Base-by-base conservation (phyloP, 2,329 filamentous ascomycete genomes). In the Fusarium miscanthi region DNA sequence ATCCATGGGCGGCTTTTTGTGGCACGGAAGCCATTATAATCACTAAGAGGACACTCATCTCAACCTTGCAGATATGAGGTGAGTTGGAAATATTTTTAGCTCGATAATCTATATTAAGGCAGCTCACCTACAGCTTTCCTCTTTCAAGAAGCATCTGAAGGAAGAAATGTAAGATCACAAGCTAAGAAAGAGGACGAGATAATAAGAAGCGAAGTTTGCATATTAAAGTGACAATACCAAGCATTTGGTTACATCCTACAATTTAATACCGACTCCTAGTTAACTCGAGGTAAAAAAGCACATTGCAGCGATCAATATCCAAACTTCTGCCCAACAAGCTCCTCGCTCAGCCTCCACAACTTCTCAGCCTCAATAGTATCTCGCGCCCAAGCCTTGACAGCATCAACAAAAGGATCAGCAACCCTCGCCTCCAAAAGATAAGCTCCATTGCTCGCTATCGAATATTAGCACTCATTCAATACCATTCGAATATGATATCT, bases 271-370 rank as follows among this genome's bases (percentile, higher is more conserved):
- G 8, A 31, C 9, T 17, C 23, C 45, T 31, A 2, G 4, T 30
- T 14, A 19, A 7, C 23, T 11, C 8, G 6, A 27, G 19, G 10
- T 12, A 8, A 54, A 23, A 12, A 60, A 53, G 33, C 5, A 12
- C 5, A 8, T 14, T 7, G 6, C 23, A 37, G 6, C 19, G 23
- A 14, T 48, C 42, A 80, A n/a, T 78, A 79, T 11, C 59, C 58
- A 69, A 85, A 85, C 60, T 81, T 77, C 61, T 85, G 78, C 1
- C 78, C 80, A n/a, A 86, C 84, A 53, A 86, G 70, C 70, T 83
- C 76, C 78, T 86, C 83, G n/a, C 82, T 85, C 51, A 85, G 46
- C 46, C 79, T 78, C 85, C 85, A 87, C 41, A 86, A 74, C 75
- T 74, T 84, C 64, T 84, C 81, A 1, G 85, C 84, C 53, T 81